A percentile compares a stretch with the other conserved stretches of the same genome.
These are phyloP conservation scores for Prunella vulgaris DNA, from an alignment of 257 asterid genomes.

Conservation along the genomic window DNA sequence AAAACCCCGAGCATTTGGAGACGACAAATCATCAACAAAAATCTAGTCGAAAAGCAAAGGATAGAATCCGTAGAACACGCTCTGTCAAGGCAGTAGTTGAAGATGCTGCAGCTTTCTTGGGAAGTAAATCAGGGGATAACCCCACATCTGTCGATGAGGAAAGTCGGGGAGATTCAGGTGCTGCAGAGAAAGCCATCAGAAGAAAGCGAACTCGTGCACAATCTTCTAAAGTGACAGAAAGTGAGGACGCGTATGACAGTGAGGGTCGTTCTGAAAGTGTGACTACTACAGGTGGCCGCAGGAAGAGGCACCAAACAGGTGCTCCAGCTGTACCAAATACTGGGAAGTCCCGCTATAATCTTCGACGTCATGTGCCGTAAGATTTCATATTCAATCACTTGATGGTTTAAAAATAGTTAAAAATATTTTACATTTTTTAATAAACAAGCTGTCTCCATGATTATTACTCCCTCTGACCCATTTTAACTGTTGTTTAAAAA, in stretches of 20 bases:
- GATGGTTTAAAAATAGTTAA: background rate
- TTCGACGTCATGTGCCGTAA: slow-evolving; percentile 57
- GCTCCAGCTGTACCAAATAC: slow-evolving; percentile 42
- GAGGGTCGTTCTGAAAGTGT: slow-evolving; percentile 68
- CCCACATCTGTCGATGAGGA: slow-evolving; percentile 33
- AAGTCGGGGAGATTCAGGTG: slow-evolving; percentile 43
- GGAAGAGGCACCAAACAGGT: slow-evolving; percentile 67
- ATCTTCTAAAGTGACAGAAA: slow-evolving; percentile 45
- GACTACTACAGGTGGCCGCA: slow-evolving; percentile 51
- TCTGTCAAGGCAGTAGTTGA: slow-evolving; percentile 65
- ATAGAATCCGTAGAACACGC: slow-evolving; percentile 42
- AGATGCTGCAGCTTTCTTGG: slow-evolving; percentile 58
- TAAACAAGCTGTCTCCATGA: background rate
- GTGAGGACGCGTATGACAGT: slow-evolving; percentile 57
- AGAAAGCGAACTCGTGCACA: slow-evolving; percentile 53
- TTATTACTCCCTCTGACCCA: too few species aligned
- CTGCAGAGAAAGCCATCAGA: slow-evolving; percentile 38
- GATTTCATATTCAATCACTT: slow-evolving; percentile 18
- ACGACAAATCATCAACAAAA: slow-evolving; percentile 29
- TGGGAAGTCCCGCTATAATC: slow-evolving; percentile 67
- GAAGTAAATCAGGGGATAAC: slow-evolving; percentile 36
- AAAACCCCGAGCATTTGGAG: slow-evolving; percentile 50
- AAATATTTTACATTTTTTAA: background rate
- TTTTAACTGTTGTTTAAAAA: too few species aligned
- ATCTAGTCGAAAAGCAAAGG: slow-evolving; percentile 35